Conservation (phyloP, 768 basidiomycete species). For the Russula sp. region DNA sequence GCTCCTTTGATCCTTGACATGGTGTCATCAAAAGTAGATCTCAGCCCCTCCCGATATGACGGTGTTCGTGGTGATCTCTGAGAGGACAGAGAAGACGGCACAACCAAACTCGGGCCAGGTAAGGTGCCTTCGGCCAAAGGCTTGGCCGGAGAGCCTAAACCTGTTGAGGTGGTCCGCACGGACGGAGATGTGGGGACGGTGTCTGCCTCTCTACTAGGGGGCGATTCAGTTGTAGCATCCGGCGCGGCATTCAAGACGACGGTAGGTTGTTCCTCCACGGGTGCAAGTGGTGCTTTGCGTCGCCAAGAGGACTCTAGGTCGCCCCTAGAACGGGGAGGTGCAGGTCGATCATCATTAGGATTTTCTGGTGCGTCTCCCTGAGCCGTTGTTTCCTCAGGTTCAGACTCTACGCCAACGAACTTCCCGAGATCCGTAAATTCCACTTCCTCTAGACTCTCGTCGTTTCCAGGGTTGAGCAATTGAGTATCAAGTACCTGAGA, state of each 20-base stretch:
- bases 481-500: conserved; percentile 33
- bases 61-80: conserved; percentile 28
- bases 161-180: not conserved
- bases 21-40: conserved; percentile 74
- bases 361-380: conserved; percentile 25
- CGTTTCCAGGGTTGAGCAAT: conserved; percentile 39
- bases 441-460: conserved; percentile 69
- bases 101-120: conserved; percentile 5
- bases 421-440: conserved; percentile 75
- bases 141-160: conserved; percentile 2
- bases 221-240: conserved; percentile 7
- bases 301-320: conserved; percentile 42
- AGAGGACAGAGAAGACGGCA: conserved; percentile 5
- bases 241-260: not conserved
- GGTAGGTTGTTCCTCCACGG: conserved; percentile 15
- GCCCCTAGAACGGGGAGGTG: conserved; percentile 26
- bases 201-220: conserved; percentile 4
- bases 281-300: conserved; percentile 27
- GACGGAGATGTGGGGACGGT: conserved; percentile 4
- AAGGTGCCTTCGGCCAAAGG: conserved; percentile 7
- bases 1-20: conserved; percentile 86
- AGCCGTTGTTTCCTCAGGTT: conserved; percentile 19
- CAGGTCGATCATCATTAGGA: conserved; percentile 38
- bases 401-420: conserved; percentile 45
- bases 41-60: conserved; percentile 45